A percentile compares a stretch with the other conserved stretches of the same genome.
Conservation (phyloP, 2,329 filamentous ascomycete species). For the Trichoderma pleuroti region DNA sequence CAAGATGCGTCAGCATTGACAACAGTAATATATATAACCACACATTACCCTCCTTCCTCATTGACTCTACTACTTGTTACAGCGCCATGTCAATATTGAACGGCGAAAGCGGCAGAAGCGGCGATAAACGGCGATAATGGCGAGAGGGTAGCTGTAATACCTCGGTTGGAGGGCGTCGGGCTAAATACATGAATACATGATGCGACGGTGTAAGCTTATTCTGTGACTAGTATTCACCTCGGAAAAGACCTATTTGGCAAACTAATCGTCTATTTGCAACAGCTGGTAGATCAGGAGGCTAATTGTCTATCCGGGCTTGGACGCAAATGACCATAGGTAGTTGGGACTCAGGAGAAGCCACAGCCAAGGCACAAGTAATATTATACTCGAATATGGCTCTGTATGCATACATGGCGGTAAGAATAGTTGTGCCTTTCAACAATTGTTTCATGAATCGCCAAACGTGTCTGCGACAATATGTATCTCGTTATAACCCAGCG, state of each 20-base stretch:
- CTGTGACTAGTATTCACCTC: too few relatives aligned
- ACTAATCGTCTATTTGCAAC: neutral
- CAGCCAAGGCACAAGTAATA: neutral
- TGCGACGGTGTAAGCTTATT: neutral
- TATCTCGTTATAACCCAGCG: neutral
- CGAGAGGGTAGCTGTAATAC: too few relatives aligned
- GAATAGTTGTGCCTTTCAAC: neutral
- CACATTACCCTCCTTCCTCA: neutral
- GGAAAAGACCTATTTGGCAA: neutral
- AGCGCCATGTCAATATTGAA: neutral
- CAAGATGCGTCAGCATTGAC: neutral
- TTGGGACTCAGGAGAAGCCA: neutral
- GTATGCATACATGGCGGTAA: neutral
- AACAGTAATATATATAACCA: neutral
- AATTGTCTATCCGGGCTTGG: neutral
- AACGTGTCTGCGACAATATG: neutral
- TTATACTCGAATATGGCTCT: neutral
- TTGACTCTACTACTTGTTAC: neutral
- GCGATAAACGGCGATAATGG: too few relatives aligned
- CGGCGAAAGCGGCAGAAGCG: neutral
- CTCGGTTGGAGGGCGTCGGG: neutral
- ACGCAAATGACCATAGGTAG: neutral
- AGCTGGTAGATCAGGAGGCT: neutral
- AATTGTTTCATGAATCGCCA: neutral
- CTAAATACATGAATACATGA: neutral